These are phyloP conservation scores for Athelia sp. DNA, from an alignment of 1,284 basidiomycete genomes.

Conservation along the genomic window DNA sequence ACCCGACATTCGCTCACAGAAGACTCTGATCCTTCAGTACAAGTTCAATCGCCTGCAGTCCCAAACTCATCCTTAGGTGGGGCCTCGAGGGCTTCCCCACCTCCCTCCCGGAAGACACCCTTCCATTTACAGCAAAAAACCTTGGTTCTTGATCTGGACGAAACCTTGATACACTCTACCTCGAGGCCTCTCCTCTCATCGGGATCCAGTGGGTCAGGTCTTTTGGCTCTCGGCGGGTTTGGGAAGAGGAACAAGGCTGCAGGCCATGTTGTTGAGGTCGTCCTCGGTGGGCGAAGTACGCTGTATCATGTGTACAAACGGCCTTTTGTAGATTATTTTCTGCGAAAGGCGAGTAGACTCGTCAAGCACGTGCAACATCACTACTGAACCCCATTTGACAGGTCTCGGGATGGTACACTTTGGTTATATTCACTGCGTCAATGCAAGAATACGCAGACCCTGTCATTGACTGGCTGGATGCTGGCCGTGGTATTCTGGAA, in stretches of 20 bases:
- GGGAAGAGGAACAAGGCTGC: constrained; percentile 62
- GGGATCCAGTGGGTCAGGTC: constrained; percentile 44
- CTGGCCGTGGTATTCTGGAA: constrained; percentile 84
- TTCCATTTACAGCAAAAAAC: constrained; percentile 81
- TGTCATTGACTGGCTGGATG: constrained; percentile 99
- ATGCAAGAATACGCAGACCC: constrained; percentile 99
- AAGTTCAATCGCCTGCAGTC: too few relatives aligned
- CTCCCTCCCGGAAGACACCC: constrained; percentile 57
- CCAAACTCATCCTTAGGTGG: background rate
- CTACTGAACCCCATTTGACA: constrained; percentile 25
- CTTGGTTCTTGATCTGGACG: constrained; percentile 93
- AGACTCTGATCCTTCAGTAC: too few relatives aligned
- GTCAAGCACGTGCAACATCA: constrained; percentile 1
- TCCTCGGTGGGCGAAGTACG: constrained; percentile 84
- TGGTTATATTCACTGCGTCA: constrained; percentile 98
- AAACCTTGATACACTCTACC: constrained; percentile 97
- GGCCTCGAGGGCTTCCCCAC: constrained; percentile 34
- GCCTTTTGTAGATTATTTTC: constrained; percentile 94
- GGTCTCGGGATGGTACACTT: constrained; percentile 98
- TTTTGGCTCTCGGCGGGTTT: constrained; percentile 59
- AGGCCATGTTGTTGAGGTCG: constrained; percentile 94
- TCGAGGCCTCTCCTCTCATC: constrained; percentile 64
- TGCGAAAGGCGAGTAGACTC: constrained; percentile 71
- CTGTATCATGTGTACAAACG: constrained; percentile 99
- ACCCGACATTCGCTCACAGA: too few relatives aligned